phyloP scores from a whole-genome alignment of 306 rosid species.

The Trichosanthes truncata region DNA sequence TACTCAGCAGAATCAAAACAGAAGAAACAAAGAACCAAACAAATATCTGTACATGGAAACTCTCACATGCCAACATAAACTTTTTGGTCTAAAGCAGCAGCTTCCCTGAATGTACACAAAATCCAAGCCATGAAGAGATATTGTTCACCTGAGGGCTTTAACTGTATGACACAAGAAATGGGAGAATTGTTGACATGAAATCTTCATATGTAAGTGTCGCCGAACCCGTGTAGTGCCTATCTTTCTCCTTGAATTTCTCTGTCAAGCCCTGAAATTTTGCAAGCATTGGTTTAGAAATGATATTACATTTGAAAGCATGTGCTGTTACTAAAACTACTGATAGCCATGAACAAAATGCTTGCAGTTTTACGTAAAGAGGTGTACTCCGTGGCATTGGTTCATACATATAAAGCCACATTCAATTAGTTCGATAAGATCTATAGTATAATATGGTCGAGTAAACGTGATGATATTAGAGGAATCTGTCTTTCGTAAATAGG shows the following conservation, averaged over 20 bases:
- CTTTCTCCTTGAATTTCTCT: conserved; percentile 84
- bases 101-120: conserved; percentile 1
- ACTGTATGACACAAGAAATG: conserved; percentile 69
- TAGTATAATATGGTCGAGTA: not conserved
- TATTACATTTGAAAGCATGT: not conserved
- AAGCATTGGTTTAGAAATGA: not conserved
- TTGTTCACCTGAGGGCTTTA: conserved; percentile 19
- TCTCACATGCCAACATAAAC: not conserved
- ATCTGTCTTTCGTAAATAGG: not conserved
- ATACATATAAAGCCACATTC: not conserved
- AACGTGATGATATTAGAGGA: not conserved
- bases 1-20: not conserved
- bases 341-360: not conserved
- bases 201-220: conserved; percentile 54
- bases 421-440: not conserved
- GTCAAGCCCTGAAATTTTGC: conserved; percentile 71
- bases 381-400: not conserved
- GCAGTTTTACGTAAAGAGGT: not conserved
- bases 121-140: not conserved
- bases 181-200: conserved; percentile 73
- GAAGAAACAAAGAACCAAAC: not conserved
- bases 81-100: not conserved
- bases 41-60: not conserved
- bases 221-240: conserved; percentile 42
- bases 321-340: not conserved